Evolutionary conservation across 2,329 filamentous ascomycete genomes (phyloP).

Genomic region (Ascochyta pisi): DNA sequence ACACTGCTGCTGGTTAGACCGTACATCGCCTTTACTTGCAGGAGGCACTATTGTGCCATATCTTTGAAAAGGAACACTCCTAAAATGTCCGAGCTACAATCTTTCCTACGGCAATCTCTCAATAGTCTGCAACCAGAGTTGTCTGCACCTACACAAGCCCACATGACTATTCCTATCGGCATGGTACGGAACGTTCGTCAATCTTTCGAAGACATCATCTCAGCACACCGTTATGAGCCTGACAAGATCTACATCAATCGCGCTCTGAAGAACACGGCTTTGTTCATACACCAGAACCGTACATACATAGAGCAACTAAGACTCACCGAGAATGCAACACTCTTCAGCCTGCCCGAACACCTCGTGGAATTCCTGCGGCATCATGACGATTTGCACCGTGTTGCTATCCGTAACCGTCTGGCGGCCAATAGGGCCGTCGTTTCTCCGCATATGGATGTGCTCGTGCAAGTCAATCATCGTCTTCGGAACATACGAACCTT

Average conservation of each 20-base stretch:
- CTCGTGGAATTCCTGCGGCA: constrained; percentile 8
- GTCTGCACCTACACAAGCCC: background rate
- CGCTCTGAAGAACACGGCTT: background rate
- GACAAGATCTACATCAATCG: constrained; percentile 4
- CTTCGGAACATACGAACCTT: constrained; percentile 8
- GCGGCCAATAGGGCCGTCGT: background rate
- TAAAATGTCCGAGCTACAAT: background rate
- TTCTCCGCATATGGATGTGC: constrained; percentile 1
- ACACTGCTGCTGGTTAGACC: background rate
- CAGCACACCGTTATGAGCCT: background rate
- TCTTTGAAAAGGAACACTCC: too few species aligned
- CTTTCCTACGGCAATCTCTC: background rate
- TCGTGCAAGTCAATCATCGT: background rate
- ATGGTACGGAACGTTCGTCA: background rate
- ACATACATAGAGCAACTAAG: constrained; percentile 9
- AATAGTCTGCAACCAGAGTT: background rate
- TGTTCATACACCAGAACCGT: background rate
- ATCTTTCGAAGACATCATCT: background rate
- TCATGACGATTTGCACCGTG: constrained; percentile 11
- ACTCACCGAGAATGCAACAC: background rate
- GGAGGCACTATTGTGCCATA: background rate
- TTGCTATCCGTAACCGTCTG: background rate
- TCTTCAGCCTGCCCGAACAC: constrained; percentile 3
- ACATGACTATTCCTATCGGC: background rate
- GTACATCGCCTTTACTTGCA: background rate